Evolutionary conservation across 495 filamentous ascomycete genomes (phyloP), one percentile per base, ranked within the genome.

Genomic region (Hyphodiscus hymeniophilus): DNA sequence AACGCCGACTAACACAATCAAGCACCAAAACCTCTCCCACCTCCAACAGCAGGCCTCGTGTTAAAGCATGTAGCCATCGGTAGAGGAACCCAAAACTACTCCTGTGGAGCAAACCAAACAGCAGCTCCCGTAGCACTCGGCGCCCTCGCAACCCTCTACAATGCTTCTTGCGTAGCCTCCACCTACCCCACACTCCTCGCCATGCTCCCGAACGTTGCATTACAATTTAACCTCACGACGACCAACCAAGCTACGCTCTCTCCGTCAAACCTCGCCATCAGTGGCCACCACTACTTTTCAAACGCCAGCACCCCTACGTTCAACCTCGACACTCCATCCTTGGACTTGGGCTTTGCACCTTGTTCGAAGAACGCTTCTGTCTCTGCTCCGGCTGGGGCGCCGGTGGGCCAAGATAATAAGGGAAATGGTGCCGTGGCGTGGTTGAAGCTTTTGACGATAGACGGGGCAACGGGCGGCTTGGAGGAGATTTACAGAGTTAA

Each of bases 71-170:
- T 95, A 24, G 87, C 81, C 57, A 70, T 97, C 41, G 91, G 91
- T 57, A 82, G 87, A 28, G 91, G 91, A 31, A 90, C 82, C 10
- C 77, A 96, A 70, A 95, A 96, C 73, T 97, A 95, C 66, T 89
- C 87, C 48, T 96, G 91, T 71, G 60, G 72, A 26, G 66, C 67
- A 44, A 74, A 77, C 53, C 58, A 76, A 2, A 63, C 70, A 1
- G 74, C 79, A 0, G 60, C 65, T 0, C 91, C 91, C n/a, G 61
- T 60, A 3, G 64, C 79, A 15, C 61, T 73, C 33, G 92, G 92
- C 50, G 92, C 92, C 45, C 63, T 87, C 15, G 92, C 92, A 38
- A 80, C 73, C 20, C 87, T 98, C 51, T 96, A 82, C 80, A 85
- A 98, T 66, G 82, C 76, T 35, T 84, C 84, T 41, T 98, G 91